These are phyloP conservation scores for Gypsophila paniculata DNA, from an alignment of 179 eudicot genomes.

Conservation along the genomic window DNA sequence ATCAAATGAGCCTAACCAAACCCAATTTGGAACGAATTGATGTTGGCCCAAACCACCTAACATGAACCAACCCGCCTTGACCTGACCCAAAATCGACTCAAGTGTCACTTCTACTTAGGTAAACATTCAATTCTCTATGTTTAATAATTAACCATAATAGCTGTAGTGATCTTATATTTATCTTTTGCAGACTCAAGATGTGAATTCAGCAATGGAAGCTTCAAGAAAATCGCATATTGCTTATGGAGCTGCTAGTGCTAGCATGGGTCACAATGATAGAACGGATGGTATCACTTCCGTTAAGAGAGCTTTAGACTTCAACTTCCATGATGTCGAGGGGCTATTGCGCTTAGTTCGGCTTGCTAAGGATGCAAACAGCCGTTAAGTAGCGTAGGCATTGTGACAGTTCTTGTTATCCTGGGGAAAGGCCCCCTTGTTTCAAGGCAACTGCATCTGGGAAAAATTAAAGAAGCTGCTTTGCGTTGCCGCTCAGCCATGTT, in stretches of 20 bases:
- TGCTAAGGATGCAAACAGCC: slow-evolving; percentile 73
- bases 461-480: slow-evolving; percentile 2
- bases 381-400: slow-evolving; percentile 28
- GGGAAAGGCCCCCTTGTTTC: not conserved
- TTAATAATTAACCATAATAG: not conserved
- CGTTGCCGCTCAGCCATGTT: slow-evolving; percentile 5
- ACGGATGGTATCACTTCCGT: slow-evolving; percentile 53
- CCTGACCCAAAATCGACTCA: not conserved
- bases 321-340: slow-evolving; percentile 83
- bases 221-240: slow-evolving; percentile 77
- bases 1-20: not conserved
- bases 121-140: not conserved
- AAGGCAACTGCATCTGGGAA: slow-evolving; percentile 14
- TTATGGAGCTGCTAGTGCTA: slow-evolving; percentile 58
- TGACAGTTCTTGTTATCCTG: slow-evolving; percentile 15
- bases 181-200: slow-evolving; percentile 71
- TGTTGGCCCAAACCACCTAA: not conserved
- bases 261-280: slow-evolving; percentile 36
- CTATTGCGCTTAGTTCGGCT: slow-evolving; percentile 74
- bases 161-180: slow-evolving; percentile 20
- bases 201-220: slow-evolving; percentile 89
- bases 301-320: slow-evolving; percentile 85
- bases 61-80: no score
- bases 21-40: not conserved
- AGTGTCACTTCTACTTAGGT: not conserved